Base-by-base conservation (phyloP, 352 stramenopile genomes). In the Pythium brassicae region DNA sequence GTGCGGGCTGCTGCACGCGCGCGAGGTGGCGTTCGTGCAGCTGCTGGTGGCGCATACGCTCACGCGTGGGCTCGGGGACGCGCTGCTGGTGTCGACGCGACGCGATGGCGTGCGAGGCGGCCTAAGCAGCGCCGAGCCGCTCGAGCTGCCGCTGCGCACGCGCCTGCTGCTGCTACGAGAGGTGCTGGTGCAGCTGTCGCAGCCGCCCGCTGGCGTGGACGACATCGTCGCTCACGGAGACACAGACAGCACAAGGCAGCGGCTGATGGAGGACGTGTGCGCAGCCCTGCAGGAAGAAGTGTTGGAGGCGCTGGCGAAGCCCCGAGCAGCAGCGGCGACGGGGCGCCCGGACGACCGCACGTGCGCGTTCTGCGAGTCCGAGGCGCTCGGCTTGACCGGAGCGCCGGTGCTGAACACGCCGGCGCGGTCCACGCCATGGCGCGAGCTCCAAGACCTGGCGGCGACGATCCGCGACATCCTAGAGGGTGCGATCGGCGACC, bases 221-320 rank as follows among this genome's bases (percentile, higher is more conserved):
- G 12, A 42, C 6, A n/a, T n/a, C n/a, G n/a, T n/a, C n/a, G 34
- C 11, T 7, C 9, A 27, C 42, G 42, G 23, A 15, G 42, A 20
- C 1, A 10, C 7, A 6, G 42, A 17, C 0, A 47, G 22, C 35
- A 14, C 4, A 9, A 26, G 19, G 14, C 68, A 65, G 25, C 63
- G 22, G 15, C 71, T 73, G 55, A 59, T 76, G 11, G 61, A 70
- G n/a, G 44, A 71, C 39, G 22, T 80, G 23, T 72, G 68, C 48
- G 62, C 66, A 34, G 78, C 68, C 57, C 42, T 80, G 46, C 61
- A 76, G 42, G 71, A 80, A 25, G 71, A 76, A 23, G 37, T 68
- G 32, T 51, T 74, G 15, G 71, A 80, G 27, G 53, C 62, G 23
- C 63, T 71, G 23, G 44, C 73, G 17, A 57, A 34, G 50, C 50